These are phyloP conservation scores for Apophysomyces elegans DNA, from an alignment of 371 early-diverging fungal genomes.

Conservation along the genomic window DNA sequence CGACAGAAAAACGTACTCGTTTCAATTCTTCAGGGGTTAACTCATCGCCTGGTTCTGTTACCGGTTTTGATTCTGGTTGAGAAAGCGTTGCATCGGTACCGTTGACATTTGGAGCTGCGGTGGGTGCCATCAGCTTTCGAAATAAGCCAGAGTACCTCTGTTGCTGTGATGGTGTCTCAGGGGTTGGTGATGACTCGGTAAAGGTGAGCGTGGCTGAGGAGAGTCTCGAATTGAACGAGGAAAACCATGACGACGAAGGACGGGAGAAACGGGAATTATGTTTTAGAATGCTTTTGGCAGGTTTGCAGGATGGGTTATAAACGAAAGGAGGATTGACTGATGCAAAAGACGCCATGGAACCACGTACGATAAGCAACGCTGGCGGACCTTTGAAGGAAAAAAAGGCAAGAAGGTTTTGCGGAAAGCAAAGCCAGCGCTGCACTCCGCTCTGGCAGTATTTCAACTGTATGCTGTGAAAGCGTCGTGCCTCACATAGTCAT, in stretches of 20 bases:
- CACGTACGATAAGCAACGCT: conserved; percentile 2
- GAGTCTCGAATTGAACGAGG: conserved; percentile 27
- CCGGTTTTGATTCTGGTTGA: neutral
- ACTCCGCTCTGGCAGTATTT: too few relatives aligned
- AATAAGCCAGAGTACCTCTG: conserved; percentile 17
- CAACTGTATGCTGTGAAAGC: too few relatives aligned
- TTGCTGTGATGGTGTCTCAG: conserved; percentile 15
- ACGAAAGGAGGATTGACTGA: conserved; percentile 33
- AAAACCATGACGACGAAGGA: conserved; percentile 29
- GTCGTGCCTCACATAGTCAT: too few relatives aligned
- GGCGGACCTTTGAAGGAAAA: conserved; percentile 4
- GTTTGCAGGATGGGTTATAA: conserved; percentile 35
- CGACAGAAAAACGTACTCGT: conserved; percentile 64
- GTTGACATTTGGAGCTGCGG: neutral
- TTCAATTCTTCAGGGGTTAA: conserved; percentile 44
- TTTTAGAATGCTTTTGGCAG: conserved; percentile 42
- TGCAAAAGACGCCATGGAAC: conserved; percentile 29
- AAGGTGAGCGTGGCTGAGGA: conserved; percentile 31
- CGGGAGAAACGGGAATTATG: conserved; percentile 28
- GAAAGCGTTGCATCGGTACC: conserved; percentile 1
- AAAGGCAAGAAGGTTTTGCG: too few relatives aligned
- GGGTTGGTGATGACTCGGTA: conserved; percentile 17
- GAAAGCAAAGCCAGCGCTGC: too few relatives aligned
- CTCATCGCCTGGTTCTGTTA: conserved; percentile 23
- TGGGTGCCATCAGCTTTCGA: conserved; percentile 24